Percentiles rank a stretch among this genome's conserved stretches.
Evolutionary conservation across 805 yeast species (phyloP).

Genomic region (Hanseniaspora singularis): DNA sequence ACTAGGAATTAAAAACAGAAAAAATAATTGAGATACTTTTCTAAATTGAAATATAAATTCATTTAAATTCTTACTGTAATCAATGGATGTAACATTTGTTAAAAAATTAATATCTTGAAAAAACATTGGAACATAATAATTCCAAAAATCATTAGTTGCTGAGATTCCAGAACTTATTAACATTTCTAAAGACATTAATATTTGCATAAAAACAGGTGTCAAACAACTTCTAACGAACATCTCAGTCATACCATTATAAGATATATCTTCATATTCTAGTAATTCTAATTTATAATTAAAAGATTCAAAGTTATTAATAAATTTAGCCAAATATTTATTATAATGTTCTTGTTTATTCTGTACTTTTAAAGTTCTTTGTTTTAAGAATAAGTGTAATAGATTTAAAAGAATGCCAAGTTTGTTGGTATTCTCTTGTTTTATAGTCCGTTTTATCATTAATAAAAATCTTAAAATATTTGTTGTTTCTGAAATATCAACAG

Average conservation of each 20-base stretch:
- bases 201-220: slow-evolving; percentile 1
- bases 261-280: not conserved
- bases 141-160: slow-evolving; percentile 8
- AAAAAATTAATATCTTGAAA: not conserved
- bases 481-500: too few relatives aligned
- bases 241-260: not conserved
- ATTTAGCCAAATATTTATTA: slow-evolving; percentile 8
- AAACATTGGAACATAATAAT: slow-evolving; percentile 11
- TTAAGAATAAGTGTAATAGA: not conserved
- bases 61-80: not conserved
- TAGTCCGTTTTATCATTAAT: not conserved
- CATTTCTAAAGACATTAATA: slow-evolving; percentile 5
- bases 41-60: slow-evolving; percentile 10
- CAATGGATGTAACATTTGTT: not conserved
- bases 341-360: not conserved
- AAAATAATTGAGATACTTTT: slow-evolving; percentile 4
- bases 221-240: slow-evolving; percentile 1
- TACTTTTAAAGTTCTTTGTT: not conserved
- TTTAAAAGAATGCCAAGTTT: not conserved
- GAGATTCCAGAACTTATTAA: not conserved
- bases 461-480: too few relatives aligned
- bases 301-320: slow-evolving; percentile 7
- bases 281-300: slow-evolving; percentile 3
- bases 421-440: not conserved
- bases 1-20: slow-evolving; percentile 9